phyloP scores from a whole-genome alignment of 257 asterid species.

The Fraxinus quadrangulata region DNA sequence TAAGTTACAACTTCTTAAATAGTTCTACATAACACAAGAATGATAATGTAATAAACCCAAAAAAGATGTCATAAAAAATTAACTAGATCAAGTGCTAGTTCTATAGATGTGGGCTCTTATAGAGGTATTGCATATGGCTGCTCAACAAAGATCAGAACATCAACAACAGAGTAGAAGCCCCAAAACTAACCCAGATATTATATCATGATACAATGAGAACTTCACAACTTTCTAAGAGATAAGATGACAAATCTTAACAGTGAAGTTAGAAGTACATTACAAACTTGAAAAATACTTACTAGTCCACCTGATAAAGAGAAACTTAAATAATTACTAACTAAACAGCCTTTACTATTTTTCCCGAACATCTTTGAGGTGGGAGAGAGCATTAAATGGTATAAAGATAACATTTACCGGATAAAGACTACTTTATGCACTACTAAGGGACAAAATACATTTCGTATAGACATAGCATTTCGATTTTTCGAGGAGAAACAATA shows the following conservation, averaged over 20 bases:
- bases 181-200: not conserved
- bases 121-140: too few species aligned
- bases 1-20: not conserved
- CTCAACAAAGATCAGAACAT: not conserved
- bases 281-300: too few species aligned
- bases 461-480: too few species aligned
- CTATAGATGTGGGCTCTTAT: not conserved
- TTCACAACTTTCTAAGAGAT: too few species aligned
- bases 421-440: too few species aligned
- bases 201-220: not conserved
- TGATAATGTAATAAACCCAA: too few species aligned
- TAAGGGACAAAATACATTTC: too few species aligned
- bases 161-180: not conserved
- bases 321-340: not conserved
- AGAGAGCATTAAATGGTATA: not conserved
- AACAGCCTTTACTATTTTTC: not conserved
- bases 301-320: not conserved
- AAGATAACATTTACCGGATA: not conserved
- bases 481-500: not conserved
- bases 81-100: not conserved
- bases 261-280: not conserved
- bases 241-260: too few species aligned
- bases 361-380: not conserved
- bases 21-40: not conserved
- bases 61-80: too few species aligned